These are phyloP conservation scores for Coemansia sp. DNA, from an alignment of 192 early-diverging fungal genomes.

Conservation along the genomic window DNA sequence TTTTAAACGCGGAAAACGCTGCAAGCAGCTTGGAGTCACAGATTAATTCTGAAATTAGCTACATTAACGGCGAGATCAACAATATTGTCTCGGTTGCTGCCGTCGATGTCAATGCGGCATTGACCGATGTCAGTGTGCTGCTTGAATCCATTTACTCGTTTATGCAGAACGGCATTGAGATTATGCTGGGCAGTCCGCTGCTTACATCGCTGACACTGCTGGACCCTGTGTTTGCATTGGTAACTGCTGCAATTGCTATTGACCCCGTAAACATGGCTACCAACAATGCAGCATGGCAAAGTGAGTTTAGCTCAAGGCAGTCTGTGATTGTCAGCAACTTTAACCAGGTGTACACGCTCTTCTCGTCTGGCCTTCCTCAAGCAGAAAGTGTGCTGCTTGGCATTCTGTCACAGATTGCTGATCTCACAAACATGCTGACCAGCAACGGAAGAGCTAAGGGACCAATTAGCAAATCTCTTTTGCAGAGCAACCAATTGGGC, in stretches of 20 bases:
- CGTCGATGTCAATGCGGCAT: constrained; percentile 14
- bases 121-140: constrained; percentile 8
- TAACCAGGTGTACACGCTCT: constrained; percentile 24
- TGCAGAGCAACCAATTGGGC: not conserved
- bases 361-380: constrained; percentile 33
- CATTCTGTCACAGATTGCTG: constrained; percentile 16
- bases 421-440: not conserved
- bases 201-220: constrained; percentile 20
- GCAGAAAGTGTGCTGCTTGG: constrained; percentile 26
- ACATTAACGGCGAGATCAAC: constrained; percentile 10
- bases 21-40: constrained; percentile 17
- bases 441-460: not conserved
- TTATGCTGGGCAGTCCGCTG: constrained; percentile 32
- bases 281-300: constrained; percentile 33
- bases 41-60: constrained; percentile 17
- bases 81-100: constrained; percentile 15
- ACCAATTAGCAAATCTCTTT: not conserved
- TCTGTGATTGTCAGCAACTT: constrained; percentile 16
- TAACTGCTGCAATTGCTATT: constrained; percentile 8
- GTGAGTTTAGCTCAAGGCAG: constrained; percentile 21
- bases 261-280: constrained; percentile 31
- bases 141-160: constrained; percentile 33
- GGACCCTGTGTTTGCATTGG: constrained; percentile 17
- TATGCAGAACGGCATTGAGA: constrained; percentile 23
- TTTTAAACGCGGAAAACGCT: constrained; percentile 11